phyloP scores from a whole-genome alignment of 2,329 filamentous ascomycete genomes.

The Aspergillus sp. region DNA sequence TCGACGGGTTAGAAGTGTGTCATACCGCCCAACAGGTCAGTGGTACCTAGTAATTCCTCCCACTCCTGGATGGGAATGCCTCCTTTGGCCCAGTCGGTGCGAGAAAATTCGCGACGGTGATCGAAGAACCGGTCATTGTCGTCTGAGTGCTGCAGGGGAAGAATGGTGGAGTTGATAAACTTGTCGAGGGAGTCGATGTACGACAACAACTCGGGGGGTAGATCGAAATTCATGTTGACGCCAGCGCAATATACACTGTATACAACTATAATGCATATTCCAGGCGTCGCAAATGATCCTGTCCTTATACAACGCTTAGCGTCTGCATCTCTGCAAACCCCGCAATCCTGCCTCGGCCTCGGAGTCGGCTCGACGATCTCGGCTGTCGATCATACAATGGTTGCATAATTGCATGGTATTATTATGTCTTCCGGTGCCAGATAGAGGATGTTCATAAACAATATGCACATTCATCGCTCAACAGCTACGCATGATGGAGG shows the following conservation, averaged over 20 bases:
- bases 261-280: neutral
- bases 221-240: constrained; percentile 53
- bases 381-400: neutral
- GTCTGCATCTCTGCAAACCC: constrained; percentile 3
- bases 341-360: constrained; percentile 7
- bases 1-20: neutral
- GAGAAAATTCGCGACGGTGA: constrained; percentile 60
- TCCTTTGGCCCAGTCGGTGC: constrained; percentile 59
- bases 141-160: constrained; percentile 44
- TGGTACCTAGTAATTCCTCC: constrained; percentile 46
- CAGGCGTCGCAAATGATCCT: neutral
- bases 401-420: neutral
- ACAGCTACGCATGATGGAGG: neutral
- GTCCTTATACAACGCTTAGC: neutral
- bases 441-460: too few relatives aligned
- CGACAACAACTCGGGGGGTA: constrained; percentile 49
- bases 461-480: too few relatives aligned
- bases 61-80: constrained; percentile 59
- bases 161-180: constrained; percentile 54
- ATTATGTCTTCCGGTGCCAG: neutral
- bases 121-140: constrained; percentile 66
- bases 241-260: neutral
- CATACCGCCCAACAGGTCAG: neutral
- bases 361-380: constrained; percentile 1
- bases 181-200: constrained; percentile 52